Evolutionary conservation across 139 green algal genomes (phyloP).

Genomic region (Closterium sp.): DNA sequence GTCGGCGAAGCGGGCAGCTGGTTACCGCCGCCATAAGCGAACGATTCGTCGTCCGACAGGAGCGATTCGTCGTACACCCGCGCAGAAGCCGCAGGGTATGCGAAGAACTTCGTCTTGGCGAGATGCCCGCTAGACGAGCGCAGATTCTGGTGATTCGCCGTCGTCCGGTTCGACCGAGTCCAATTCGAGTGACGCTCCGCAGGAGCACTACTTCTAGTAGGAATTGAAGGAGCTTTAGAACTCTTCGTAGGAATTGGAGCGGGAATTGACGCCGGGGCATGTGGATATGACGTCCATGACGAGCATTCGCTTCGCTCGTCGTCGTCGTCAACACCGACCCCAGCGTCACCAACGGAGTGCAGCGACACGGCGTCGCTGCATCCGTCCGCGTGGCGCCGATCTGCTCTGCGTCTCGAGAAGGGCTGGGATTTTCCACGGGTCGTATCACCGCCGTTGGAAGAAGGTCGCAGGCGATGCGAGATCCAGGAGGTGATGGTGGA

Average conservation of each 20-base stretch:
- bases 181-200: too few species aligned
- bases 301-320: neutral
- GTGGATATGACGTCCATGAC: neutral
- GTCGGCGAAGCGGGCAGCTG: neutral
- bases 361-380: neutral
- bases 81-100: neutral
- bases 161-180: neutral
- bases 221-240: too few species aligned
- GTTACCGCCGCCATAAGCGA: neutral
- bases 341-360: neutral
- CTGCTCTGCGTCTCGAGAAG: neutral
- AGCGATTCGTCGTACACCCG: neutral
- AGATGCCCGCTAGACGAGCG: too few species aligned
- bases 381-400: neutral
- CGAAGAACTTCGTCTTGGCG: neutral
- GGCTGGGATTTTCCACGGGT: neutral
- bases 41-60: neutral
- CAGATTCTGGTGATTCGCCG: neutral
- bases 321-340: neutral
- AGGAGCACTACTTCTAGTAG: too few species aligned
- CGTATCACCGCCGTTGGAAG: neutral
- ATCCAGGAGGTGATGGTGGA: neutral
- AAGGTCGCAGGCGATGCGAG: neutral
- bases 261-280: neutral
- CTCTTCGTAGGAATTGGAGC: too few species aligned